Evolutionary conservation across 2,329 filamentous ascomycete genomes (phyloP).

Genomic region (Talaromyces sp.): DNA sequence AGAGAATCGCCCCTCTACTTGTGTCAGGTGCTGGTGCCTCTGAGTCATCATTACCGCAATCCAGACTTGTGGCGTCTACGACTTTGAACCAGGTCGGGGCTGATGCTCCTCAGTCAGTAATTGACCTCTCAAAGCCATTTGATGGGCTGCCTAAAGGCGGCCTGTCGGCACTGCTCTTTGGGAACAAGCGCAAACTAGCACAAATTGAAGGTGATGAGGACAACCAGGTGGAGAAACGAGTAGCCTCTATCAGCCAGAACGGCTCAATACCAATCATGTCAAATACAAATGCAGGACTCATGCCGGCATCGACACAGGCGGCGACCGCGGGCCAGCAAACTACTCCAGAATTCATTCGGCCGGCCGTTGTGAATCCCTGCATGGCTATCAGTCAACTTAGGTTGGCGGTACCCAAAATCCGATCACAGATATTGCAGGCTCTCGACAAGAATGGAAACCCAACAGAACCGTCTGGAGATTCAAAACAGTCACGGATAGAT

Average conservation of each 20-base stretch:
- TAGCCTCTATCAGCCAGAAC: conserved; percentile 57
- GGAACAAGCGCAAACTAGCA: conserved; percentile 84
- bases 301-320: conserved; percentile 66
- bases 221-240: conserved; percentile 55
- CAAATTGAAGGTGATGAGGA: conserved; percentile 74
- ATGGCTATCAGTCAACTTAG: conserved; percentile 79
- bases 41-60: conserved; percentile 82
- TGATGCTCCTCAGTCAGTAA: conserved; percentile 73
- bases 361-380: conserved; percentile 78
- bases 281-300: conserved; percentile 72
- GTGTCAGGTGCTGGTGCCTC: conserved; percentile 86
- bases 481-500: conserved; percentile 59
- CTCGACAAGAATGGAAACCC: conserved; percentile 57
- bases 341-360: conserved; percentile 80
- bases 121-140: conserved; percentile 90
- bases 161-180: conserved; percentile 77
- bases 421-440: conserved; percentile 76
- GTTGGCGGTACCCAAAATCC: conserved; percentile 80
- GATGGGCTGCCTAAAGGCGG: conserved; percentile 90
- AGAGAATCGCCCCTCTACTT: conserved; percentile 85
- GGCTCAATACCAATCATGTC: conserved; percentile 71
- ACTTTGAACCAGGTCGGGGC: conserved; percentile 60
- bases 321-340: conserved; percentile 59
- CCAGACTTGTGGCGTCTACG: conserved; percentile 76
- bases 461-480: conserved; percentile 38